Conservation (phyloP, 257 asterid genomes). For the Forsythia suspensa region DNA sequence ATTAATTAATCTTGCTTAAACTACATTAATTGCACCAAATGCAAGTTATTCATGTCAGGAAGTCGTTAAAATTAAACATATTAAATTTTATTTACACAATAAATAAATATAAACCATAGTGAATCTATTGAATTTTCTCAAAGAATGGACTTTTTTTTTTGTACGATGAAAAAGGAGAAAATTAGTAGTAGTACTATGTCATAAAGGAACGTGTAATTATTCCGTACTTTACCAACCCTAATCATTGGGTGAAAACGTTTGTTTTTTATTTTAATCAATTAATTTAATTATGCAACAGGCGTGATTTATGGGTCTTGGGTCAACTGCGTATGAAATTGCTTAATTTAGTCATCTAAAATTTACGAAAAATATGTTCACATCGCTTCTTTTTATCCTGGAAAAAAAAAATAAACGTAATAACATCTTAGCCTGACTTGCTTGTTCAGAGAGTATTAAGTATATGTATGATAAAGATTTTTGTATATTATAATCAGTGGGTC, state of each 20-base stretch:
- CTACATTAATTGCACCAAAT: not conserved
- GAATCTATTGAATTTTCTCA: not conserved
- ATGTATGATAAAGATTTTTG: too few species aligned
- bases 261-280: not conserved
- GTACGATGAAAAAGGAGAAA: not conserved
- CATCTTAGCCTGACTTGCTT: too few species aligned
- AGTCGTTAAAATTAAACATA: too few species aligned
- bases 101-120: too few species aligned
- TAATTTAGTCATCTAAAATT: not conserved
- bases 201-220: conserved; percentile 32
- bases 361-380: not conserved
- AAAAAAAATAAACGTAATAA: too few species aligned
- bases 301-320: conserved; percentile 45
- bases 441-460: not conserved
- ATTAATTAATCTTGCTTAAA: not conserved
- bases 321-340: conserved; percentile 43
- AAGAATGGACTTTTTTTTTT: not conserved
- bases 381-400: not conserved
- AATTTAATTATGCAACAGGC: conserved; percentile 29
- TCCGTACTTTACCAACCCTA: conserved; percentile 27
- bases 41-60: too few species aligned
- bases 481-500: too few species aligned
- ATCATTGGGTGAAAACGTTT: conserved; percentile 26
- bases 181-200: not conserved
- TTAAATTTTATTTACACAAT: too few species aligned